phyloP scores from a whole-genome alignment of 352 stramenopile genomes.

The Phytophthora tentaculata region DNA sequence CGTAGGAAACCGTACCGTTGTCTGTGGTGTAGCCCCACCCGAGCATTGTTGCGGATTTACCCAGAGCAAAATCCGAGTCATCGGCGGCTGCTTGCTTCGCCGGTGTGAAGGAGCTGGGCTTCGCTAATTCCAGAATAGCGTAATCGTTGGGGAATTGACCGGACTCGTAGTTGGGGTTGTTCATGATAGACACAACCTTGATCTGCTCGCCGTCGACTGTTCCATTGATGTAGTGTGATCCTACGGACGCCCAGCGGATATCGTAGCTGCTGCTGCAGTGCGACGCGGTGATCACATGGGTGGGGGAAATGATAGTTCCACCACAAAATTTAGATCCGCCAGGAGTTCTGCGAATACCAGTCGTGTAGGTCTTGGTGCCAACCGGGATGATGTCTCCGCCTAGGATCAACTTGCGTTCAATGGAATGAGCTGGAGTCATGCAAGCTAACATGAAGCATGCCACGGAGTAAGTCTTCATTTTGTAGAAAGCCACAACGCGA shows the following conservation, averaged over 20 bases:
- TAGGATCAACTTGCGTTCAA: slow-evolving; percentile 25
- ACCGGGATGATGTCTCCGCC: slow-evolving; percentile 20
- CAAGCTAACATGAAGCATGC: slow-evolving; percentile 8
- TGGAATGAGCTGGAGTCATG: background rate
- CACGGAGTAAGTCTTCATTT: slow-evolving; percentile 9
- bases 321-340: slow-evolving; percentile 22
- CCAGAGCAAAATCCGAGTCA: slow-evolving; percentile 27
- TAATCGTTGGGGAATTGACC: slow-evolving; percentile 29
- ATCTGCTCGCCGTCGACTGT: slow-evolving; percentile 36
- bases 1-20: slow-evolving; percentile 33
- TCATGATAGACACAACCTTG: slow-evolving; percentile 25
- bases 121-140: slow-evolving; percentile 47
- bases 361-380: slow-evolving; percentile 28
- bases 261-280: slow-evolving; percentile 23
- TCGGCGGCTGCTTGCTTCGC: slow-evolving; percentile 33
- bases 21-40: slow-evolving; percentile 38
- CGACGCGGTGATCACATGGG: slow-evolving; percentile 23
- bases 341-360: slow-evolving; percentile 15
- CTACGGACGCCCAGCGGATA: slow-evolving; percentile 34
- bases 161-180: slow-evolving; percentile 26
- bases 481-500: background rate
- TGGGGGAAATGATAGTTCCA: slow-evolving; percentile 21
- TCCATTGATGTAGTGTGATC: slow-evolving; percentile 26
- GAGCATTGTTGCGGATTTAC: slow-evolving; percentile 37
- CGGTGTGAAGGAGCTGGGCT: slow-evolving; percentile 34